Conservation (phyloP, 2,329 filamentous ascomycete species). For the Acephala macrosclerotiorum region DNA sequence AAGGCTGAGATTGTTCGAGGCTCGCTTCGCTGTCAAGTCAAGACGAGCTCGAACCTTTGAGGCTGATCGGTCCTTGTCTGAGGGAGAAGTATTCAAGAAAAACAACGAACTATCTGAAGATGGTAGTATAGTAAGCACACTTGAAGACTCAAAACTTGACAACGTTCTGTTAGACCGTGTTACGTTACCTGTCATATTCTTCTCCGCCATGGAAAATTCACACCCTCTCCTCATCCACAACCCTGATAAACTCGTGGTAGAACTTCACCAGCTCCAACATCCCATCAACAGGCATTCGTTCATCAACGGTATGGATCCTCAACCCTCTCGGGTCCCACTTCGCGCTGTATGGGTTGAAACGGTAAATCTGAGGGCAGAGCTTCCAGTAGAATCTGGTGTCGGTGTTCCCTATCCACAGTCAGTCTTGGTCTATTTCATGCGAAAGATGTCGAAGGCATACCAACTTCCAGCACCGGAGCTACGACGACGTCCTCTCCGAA, state of each 20-base stretch:
- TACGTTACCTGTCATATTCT: no score
- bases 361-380: conserved; percentile 48
- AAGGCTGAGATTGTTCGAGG: no score
- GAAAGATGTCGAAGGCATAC: neutral
- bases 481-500: conserved; percentile 36
- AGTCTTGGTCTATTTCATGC: neutral
- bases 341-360: conserved; percentile 46
- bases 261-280: conserved; percentile 43
- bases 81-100: no score
- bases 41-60: neutral
- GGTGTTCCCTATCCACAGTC: conserved; percentile 33
- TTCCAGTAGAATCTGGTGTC: conserved; percentile 43
- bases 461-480: conserved; percentile 34
- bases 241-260: conserved; percentile 42
- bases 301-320: conserved; percentile 47
- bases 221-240: conserved; percentile 39
- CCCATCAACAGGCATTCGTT: conserved; percentile 42
- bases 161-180: neutral
- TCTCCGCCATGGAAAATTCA: no score
- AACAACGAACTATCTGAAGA: no score
- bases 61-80: neutral
- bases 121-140: no score
- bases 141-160: no score
- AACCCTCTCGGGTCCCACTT: conserved; percentile 39
- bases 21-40: no score